Evolutionary conservation across 441 rosid genomes (phyloP), one percentile per base, ranked within the genome.

Genomic region (Eutrema salsugineum): DNA sequence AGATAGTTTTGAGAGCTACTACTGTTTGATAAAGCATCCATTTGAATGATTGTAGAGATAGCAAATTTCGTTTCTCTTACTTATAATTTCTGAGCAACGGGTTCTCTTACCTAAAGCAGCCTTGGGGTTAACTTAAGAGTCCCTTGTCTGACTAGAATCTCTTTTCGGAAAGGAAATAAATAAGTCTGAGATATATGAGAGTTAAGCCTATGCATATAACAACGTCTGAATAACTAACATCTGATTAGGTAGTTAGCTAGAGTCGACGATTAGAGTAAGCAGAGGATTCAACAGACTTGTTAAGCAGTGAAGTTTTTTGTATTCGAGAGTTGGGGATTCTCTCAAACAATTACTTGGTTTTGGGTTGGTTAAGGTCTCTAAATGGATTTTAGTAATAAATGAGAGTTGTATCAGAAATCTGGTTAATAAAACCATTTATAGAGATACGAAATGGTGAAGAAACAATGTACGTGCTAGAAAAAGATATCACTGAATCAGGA

Each of bases 1-100:
- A 66, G 68, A 60, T 61, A 75, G 78, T 68, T 68, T 67, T 27
- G 27, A 61, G n/a, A 75, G 30, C 12, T 53, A 42, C 71, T 61
- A 61, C 71, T 61, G 53, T 54, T 62, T 62, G 79, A 68, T 70
- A 55, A 74, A 47, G 60, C 33, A 38, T 39, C 73, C 66, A 46
- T 66, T 56, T 17, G 11, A 17, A 62, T 51, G 63, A 59, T 60
- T 60, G 69, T 43, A 51, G 60, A 51, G 35, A 50, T 51, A 35
- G 27, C 28, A 51, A 51, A 39, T 69, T 55, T 19, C 11, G n/a
- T 40, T 54, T 75, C 70, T 46, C 30, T 42, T 60, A 51, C 55
- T 44, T 56, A 32, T 15, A 56, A 48, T 44, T n/a, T 30, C 19
- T 56, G 46, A 59, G 59, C 32, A 36, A 58, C 16, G 5, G 32